These are phyloP conservation scores for Jaltomata sinuosa DNA, from an alignment of 257 asterid species.

Conservation along the genomic window DNA sequence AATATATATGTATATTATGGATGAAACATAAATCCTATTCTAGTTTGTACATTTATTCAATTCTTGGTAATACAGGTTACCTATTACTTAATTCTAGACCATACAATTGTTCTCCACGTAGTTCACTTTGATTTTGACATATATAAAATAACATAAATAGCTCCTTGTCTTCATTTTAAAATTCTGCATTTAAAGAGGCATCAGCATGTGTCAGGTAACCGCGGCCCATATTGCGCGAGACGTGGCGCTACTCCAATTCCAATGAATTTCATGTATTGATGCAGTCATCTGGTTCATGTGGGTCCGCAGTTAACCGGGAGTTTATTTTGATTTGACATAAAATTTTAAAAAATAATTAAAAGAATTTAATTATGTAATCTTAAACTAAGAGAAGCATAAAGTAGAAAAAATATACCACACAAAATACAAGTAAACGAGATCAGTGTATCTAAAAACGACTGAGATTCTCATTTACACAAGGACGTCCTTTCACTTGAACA, in stretches of 20 bases:
- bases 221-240: not conserved
- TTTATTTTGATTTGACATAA: too few species aligned
- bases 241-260: not conserved
- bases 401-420: too few species aligned
- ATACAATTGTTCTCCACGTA: not conserved
- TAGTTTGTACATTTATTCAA: not conserved
- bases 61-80: not conserved
- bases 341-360: too few species aligned
- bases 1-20: not conserved
- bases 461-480: not conserved
- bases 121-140: not conserved
- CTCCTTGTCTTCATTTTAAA: not conserved
- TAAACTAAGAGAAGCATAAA: too few species aligned
- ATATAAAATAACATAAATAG: not conserved
- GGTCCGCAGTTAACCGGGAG: not conserved
- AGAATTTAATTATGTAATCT: too few species aligned
- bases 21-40: not conserved
- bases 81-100: not conserved
- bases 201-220: not conserved
- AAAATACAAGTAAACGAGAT: too few species aligned
- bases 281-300: not conserved
- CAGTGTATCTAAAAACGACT: too few species aligned
- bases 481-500: not conserved
- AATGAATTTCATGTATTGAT: not conserved
- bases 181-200: not conserved